Evolutionary conservation across 331 rosid species (phyloP), one percentile per base, ranked within the genome.

Genomic region (Quercus tomentella): DNA sequence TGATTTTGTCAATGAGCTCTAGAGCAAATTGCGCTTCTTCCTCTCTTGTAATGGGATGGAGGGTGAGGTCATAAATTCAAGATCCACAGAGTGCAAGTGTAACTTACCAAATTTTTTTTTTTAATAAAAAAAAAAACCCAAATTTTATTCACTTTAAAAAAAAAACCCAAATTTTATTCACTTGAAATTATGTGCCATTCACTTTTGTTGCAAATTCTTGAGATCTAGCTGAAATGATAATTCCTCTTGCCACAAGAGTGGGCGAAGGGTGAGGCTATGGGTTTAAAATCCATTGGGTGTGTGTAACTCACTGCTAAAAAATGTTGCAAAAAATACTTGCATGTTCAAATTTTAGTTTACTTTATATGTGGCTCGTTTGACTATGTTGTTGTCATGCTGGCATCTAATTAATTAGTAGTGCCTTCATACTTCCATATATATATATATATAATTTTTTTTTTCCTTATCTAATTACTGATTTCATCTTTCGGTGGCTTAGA

Each of bases 401-500:
- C 57, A 55, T 74, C 74, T 80, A 30, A 56, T 83, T 84, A 77
- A 69, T 77, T 70, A 49, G 51, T 56, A 23, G 35, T 80, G 37
- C 57, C 62, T 45, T 70, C 43, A 49, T 23, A 56, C 82, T 33
- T 54, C 52, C 74, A 17, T 25, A 62, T 61, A 17, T 58, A 30
- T 16, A 21, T 61, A 17, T 60, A 54, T 17, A 30, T 55, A 21
- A 5, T 30, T 55, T 17, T 23, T 61, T 21, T 31, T 43, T 26
- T 31, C 52, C 49, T 74, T 57, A 78, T 78, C 79, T 56, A 67
- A 74, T 73, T 57, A 25, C 76, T 80, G 26, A 77, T 80, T 65
- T 56, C 76, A 62, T 84, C 76, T 49, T 82, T 84, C 56, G 56
- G 33, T 84, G 87, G 73, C 78, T 85, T 79, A 96, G 99, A 91